These are phyloP conservation scores for Aureobasidium musti DNA, from an alignment of 2,329 filamentous ascomycete species.

Conservation along the genomic window DNA sequence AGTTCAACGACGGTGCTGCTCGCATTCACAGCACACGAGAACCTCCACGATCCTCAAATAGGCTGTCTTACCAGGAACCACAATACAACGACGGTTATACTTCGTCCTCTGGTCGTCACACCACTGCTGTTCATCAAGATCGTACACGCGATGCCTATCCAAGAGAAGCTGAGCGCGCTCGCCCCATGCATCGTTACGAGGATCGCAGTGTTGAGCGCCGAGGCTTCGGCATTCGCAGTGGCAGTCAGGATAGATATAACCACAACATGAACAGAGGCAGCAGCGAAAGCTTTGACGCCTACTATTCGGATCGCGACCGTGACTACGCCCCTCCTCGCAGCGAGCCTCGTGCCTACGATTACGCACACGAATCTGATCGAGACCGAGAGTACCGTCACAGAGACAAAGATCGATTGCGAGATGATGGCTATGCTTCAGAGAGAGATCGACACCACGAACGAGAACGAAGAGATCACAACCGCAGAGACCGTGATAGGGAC, in stretches of 20 bases:
- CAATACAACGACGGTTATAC: slow-evolving; percentile 12
- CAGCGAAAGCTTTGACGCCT: slow-evolving; percentile 47
- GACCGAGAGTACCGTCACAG: slow-evolving; percentile 28
- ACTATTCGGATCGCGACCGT: slow-evolving; percentile 36
- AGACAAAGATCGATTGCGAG: slow-evolving; percentile 29
- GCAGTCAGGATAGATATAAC: slow-evolving; percentile 38
- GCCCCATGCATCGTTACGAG: slow-evolving; percentile 40
- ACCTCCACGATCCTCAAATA: slow-evolving; percentile 35
- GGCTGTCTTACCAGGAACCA: slow-evolving; percentile 37
- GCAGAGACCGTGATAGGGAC: slow-evolving; percentile 38
- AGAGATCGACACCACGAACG: slow-evolving; percentile 32
- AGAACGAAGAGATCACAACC: slow-evolving; percentile 39
- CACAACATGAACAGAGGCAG: slow-evolving; percentile 37
- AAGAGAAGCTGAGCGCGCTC: slow-evolving; percentile 40
- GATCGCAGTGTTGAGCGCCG: slow-evolving; percentile 50
- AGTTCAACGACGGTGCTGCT: slow-evolving; percentile 56
- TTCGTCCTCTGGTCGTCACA: slow-evolving; percentile 46
- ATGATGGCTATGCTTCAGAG: slow-evolving; percentile 27
- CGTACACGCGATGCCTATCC: slow-evolving; percentile 50
- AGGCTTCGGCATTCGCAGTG: slow-evolving; percentile 51
- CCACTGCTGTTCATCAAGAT: slow-evolving; percentile 53
- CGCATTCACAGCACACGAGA: slow-evolving; percentile 52
- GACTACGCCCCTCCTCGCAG: slow-evolving; percentile 27
- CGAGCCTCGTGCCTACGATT: slow-evolving; percentile 36
- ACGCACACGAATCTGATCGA: slow-evolving; percentile 30